These are phyloP conservation scores for Davidsoniella eucalypti DNA, from an alignment of 2,329 filamentous ascomycete species.

Conservation along the genomic window DNA sequence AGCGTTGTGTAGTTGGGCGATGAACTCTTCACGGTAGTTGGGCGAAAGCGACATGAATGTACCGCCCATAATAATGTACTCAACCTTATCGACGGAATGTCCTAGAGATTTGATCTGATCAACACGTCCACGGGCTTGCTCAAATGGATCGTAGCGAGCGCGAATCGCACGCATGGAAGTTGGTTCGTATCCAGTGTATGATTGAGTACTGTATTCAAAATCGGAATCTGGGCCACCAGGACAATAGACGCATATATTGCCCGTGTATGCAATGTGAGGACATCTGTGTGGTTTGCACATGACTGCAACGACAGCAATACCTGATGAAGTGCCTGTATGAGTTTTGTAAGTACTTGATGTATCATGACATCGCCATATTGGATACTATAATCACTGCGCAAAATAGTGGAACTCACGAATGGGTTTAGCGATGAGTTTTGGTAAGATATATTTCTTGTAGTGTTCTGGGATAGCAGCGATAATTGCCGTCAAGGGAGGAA, in stretches of 20 bases:
- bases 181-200: conserved; percentile 95
- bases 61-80: conserved; percentile 99
- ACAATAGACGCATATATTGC: conserved; percentile 98
- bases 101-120: conserved; percentile 93
- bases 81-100: conserved; percentile 96
- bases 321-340: conserved; percentile 64
- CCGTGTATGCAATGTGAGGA: conserved; percentile 94
- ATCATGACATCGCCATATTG: neutral
- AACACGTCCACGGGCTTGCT: conserved; percentile 87
- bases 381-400: too few relatives aligned
- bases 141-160: conserved; percentile 91
- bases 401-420: conserved; percentile 43
- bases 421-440: conserved; percentile 90
- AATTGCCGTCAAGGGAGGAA: conserved; percentile 87
- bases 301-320: conserved; percentile 93
- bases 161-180: conserved; percentile 97
- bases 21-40: conserved; percentile 82
- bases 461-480: conserved; percentile 98
- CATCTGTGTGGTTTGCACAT: conserved; percentile 99
- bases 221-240: conserved; percentile 94
- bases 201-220: conserved; percentile 98
- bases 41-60: conserved; percentile 95
- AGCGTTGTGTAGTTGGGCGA: conserved; percentile 90
- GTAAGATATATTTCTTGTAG: conserved; percentile 97
- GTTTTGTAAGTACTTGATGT: neutral